These are phyloP conservation scores for Colletotrichum magnum DNA, from an alignment of 2,329 filamentous ascomycete species.

Conservation along the genomic window DNA sequence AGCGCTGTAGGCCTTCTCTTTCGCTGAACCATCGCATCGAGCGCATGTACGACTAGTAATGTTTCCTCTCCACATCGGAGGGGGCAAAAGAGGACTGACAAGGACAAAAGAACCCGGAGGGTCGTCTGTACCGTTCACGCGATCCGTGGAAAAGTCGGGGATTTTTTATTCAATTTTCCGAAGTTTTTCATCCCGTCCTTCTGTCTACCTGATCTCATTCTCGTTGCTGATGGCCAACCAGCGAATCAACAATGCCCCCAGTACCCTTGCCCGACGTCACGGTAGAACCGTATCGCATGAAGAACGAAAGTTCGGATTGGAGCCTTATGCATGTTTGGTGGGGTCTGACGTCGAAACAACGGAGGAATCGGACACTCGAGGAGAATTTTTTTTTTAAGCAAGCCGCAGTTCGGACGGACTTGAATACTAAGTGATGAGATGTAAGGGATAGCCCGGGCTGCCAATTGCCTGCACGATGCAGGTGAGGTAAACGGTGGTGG, in stretches of 20 bases:
- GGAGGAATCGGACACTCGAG: slow-evolving; percentile 9
- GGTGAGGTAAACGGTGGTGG: not conserved
- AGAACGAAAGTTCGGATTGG: slow-evolving; percentile 7
- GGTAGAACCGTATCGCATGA: slow-evolving; percentile 19
- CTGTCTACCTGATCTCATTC: no score
- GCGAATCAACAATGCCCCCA: slow-evolving; percentile 7
- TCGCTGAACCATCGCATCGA: not conserved
- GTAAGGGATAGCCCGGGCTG: slow-evolving; percentile 16
- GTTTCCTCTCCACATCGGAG: slow-evolving; percentile 9
- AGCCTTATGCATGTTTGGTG: slow-evolving; percentile 32
- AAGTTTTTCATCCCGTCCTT: no score
- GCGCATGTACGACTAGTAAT: not conserved
- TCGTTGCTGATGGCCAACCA: no score
- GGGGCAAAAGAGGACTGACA: not conserved
- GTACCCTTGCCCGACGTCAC: slow-evolving; percentile 18
- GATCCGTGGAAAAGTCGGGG: slow-evolving; percentile 21
- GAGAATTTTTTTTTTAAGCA: slow-evolving; percentile 4
- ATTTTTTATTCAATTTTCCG: not conserved
- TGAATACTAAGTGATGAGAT: not conserved
- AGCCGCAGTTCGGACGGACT: slow-evolving; percentile 25
- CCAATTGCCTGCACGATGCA: not conserved
- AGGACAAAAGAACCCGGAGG: not conserved
- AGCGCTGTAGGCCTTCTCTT: not conserved
- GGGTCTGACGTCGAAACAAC: slow-evolving; percentile 21
- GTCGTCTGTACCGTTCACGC: not conserved